Base-by-base conservation (phyloP, 2,329 filamentous ascomycete genomes). In the Phialemonium atrogriseum region DNA sequence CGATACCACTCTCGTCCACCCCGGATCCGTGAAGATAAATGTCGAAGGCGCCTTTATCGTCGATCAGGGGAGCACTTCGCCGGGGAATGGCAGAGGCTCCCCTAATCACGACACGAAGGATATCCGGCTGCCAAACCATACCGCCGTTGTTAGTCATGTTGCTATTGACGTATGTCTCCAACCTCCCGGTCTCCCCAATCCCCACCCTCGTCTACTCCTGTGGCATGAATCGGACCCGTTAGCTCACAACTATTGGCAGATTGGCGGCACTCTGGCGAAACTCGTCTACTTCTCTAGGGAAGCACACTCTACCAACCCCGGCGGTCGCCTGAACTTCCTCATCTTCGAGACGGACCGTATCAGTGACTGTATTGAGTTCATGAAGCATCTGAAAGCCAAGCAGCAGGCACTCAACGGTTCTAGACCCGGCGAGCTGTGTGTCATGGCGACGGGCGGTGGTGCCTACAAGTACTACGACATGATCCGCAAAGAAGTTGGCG, bases 231-330 rank as follows among this genome's bases (percentile, higher is more conserved):
- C 34, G 40, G 32, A 39, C 29, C 19, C 29, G n/a, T n/a, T 25
- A 7, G 12, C 16, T 31, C 10, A 28, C 24, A 36, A 30, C 37
- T 32, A 30, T 32, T 25, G 27, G 28, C 54, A 94, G 84, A 96
- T 98, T 56, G 91, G 91, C 43, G 91, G 91, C 44, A 94, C 88
- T 11, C 69, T 98, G 20, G 88, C 87, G 43, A 98, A 98, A 63
- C 76, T 98, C 27, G 91, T 98, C 38, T 98, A 95, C 65, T 96
- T 96, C 40, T 91, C 88, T 12, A 83, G 85, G 43, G 91, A 96
- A 59, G 73, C 82, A 24, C 73, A 82, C 51, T 83, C 81, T 10
- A 74, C 70, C 17, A 82, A 88, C 46, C 79, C 83, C 30, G 91
- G 91, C 34, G 91, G 91, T 34, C 79, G 91, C 15, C 68, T 98